A percentile compares a stretch with the other conserved stretches of the same genome.
These are phyloP conservation scores for Alternaria brassicae DNA, from an alignment of 2,329 filamentous ascomycete genomes.

Conservation along the genomic window DNA sequence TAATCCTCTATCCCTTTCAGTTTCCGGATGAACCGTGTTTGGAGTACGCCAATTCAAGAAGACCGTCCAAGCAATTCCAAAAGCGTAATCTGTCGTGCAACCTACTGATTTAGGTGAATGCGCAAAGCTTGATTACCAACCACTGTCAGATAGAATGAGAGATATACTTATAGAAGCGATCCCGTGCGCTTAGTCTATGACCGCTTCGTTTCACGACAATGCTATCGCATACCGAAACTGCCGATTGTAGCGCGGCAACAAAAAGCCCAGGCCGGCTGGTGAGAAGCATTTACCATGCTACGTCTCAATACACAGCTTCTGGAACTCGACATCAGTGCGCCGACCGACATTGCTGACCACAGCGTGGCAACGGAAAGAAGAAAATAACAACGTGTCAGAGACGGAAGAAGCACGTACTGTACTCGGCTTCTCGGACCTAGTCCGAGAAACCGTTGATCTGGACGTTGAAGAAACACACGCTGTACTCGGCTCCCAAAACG, in stretches of 20 bases:
- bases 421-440: not conserved
- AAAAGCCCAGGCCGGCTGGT: not conserved
- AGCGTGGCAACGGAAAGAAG: slow-evolving; percentile 1
- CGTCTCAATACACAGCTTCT: not conserved
- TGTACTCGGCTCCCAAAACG: not conserved
- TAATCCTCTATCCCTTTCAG: not conserved
- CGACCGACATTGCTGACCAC: not conserved
- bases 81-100: not conserved
- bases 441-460: not conserved
- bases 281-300: not conserved
- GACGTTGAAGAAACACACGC: not conserved
- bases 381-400: not conserved
- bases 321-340: not conserved
- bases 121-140: not conserved
- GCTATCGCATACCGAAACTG: not conserved
- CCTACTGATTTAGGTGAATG: not conserved
- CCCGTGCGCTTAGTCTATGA: not conserved
- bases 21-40: not conserved
- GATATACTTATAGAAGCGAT: not conserved
- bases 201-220: not conserved
- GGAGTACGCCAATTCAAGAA: not conserved
- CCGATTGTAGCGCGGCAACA: not conserved
- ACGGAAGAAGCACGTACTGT: not conserved
- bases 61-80: not conserved
- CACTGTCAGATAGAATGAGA: not conserved